A percentile compares a stretch with the other conserved stretches of the same genome.
These are phyloP conservation scores for Claviceps quebecensis DNA, from an alignment of 2,329 filamentous ascomycete genomes.

Conservation along the genomic window DNA sequence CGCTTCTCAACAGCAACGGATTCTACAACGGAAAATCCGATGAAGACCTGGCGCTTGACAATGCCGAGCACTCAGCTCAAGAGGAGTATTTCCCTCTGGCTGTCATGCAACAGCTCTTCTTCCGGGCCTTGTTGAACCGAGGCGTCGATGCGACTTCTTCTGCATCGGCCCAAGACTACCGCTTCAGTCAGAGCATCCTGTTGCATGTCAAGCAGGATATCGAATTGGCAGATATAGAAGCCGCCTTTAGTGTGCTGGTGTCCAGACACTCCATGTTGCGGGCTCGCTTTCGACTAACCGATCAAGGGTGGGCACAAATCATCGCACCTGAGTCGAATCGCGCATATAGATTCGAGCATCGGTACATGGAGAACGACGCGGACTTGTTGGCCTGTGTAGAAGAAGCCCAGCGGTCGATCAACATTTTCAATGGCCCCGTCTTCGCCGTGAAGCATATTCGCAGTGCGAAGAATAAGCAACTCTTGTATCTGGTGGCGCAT, in stretches of 20 bases:
- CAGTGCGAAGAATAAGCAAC: slow-evolving; percentile 29
- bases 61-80: slow-evolving; percentile 12
- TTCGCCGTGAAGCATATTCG: slow-evolving; percentile 36
- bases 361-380: slow-evolving; percentile 24
- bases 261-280: slow-evolving; percentile 38
- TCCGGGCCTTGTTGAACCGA: slow-evolving; percentile 30
- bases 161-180: slow-evolving; percentile 22
- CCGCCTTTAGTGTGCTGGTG: slow-evolving; percentile 33
- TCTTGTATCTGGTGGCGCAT: slow-evolving; percentile 36
- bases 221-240: slow-evolving; percentile 29
- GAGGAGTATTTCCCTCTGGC: slow-evolving; percentile 31
- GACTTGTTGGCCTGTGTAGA: slow-evolving; percentile 28
- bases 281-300: slow-evolving; percentile 26
- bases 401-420: slow-evolving; percentile 27
- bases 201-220: slow-evolving; percentile 28
- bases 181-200: slow-evolving; percentile 37
- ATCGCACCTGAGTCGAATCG: slow-evolving; percentile 24
- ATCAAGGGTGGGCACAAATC: slow-evolving; percentile 32
- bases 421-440: slow-evolving; percentile 35
- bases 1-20: not conserved
- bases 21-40: not conserved
- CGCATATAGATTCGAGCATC: slow-evolving; percentile 31
- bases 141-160: slow-evolving; percentile 17
- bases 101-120: slow-evolving; percentile 40
- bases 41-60: not conserved